Base-by-base conservation (phyloP, 169 alveolate genomes). In the Cryptosporidium felis region DNA sequence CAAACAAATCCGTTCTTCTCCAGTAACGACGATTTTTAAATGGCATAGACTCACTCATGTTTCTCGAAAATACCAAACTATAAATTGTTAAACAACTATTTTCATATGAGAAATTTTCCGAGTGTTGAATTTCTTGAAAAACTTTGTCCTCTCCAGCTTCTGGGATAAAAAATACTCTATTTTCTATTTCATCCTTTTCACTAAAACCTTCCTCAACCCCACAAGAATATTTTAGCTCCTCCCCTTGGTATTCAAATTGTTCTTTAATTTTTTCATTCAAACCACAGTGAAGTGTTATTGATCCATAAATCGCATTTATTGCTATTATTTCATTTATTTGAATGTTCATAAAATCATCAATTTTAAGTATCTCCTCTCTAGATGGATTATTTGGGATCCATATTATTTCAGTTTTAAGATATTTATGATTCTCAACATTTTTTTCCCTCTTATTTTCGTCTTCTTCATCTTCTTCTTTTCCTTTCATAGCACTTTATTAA, bases 1-100 rank as follows among this genome's bases (percentile, higher is more conserved):
- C 67, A 74, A 38, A 74, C 41, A 74, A 4, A 74, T 49, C 26
- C 4, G 46, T 74, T 74, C 49, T 74, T 53, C 85, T 49, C 85
- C 85, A 74, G 42, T 74, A 74, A 23, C 85, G 51, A 14, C 85
- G 32, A 56, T 74, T 74, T 21, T 74, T 74, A 53, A 74, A 74
- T 2, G 85, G 67, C 61, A 74, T 32, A 23, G 74, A 18, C 12
- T 74, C 85, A 34, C 85, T 53, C 23, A 38, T 9, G 56, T 49
- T 53, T 40, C 85, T 74, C 8, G 74, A 47, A 14, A 74, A 53
- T 18, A 74, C 53, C 26, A 74, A 49, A 21, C 85, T 74, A 56
- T 74, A 74, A 18, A 74, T 23, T 32, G 56, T 56, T 6, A 63
- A 63, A 23, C 14, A 14, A 63, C 60, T 63, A 47, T 18, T 30